Base-by-base conservation (phyloP, 2,329 filamentous ascomycete species). In the Graphilbum ipis-grandicollis region DNA sequence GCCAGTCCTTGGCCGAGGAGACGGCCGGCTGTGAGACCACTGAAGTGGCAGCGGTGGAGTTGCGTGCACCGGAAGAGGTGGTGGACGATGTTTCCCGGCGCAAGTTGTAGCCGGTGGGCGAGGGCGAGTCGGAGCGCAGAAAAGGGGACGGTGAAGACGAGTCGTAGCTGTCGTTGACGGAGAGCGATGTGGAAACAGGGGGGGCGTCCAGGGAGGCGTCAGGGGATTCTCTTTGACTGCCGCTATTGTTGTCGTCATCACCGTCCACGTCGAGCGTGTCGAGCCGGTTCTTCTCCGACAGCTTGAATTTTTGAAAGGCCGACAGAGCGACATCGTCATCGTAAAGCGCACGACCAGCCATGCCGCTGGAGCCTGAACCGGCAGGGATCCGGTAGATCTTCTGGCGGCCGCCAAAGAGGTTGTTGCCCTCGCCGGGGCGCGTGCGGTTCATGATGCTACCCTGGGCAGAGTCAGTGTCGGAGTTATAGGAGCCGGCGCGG, bases 331-430 rank as follows among this genome's bases (percentile, higher is more conserved):
- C 71, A 54, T 98, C 90, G 46, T 90, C 77, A 19, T 92, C 85
- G 50, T 94, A 96, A 2, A 93, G 55, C 0, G 75, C 67, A 44
- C 72, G 76, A 19, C 69, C 80, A 33, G 64, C 60, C 63, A 82
- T 70, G n/a, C 62, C 51, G 5, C 44, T 39, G 14, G 62, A 63
- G 31, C 53, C 51, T 13, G 52, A 51, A 19, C 65, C 65, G 4
- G 62, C 63, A 1, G 80, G 66, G 44, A 93, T 81, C 54, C 84
- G 86, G 56, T 92, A 96, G 28, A 96, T 78, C 59, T 96, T 96
- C 54, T 96, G 90, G 32, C 90, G 75, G 14, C 90, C 90, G 39
- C 90, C 90, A 56, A 98, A 98, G 39, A 98, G 57, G 46, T 82
- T 79, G 52, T 96, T 98, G 33, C 88, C 85, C 51, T 96, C 88